phyloP scores from a whole-genome alignment of 2,329 filamentous ascomycete genomes.

The Fusarium euwallaceae region DNA sequence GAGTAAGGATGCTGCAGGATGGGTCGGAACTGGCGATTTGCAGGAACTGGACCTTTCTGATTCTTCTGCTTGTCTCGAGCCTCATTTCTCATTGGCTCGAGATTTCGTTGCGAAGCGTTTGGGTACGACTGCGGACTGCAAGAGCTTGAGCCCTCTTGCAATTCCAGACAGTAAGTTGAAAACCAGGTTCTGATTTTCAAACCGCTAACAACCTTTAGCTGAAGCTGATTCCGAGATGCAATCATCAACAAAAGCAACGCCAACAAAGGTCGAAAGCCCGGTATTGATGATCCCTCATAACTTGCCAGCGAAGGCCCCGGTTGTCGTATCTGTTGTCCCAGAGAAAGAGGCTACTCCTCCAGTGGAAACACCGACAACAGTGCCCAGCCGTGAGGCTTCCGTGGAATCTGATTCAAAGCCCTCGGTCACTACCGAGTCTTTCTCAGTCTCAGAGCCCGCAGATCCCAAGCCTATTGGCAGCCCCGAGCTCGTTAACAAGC shows the following conservation, averaged over 20 bases:
- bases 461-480: not conserved
- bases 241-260: not conserved
- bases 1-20: not conserved
- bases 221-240: not conserved
- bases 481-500: not conserved
- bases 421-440: not conserved
- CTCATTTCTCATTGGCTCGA: not conserved
- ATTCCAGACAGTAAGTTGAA: slow-evolving; percentile 3
- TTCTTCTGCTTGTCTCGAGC: not conserved
- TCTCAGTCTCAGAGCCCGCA: not conserved
- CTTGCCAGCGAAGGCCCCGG: not conserved
- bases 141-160: not conserved
- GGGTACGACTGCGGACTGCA: not conserved
- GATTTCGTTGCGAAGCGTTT: slow-evolving; percentile 4
- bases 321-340: not conserved
- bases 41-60: slow-evolving; percentile 2
- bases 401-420: not conserved
- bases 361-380: not conserved
- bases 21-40: not conserved
- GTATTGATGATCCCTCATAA: not conserved
- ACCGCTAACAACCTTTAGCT: not conserved
- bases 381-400: not conserved
- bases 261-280: not conserved
- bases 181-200: not conserved
- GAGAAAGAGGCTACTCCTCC: not conserved